Conservation (phyloP, 768 basidiomycete species). For the Lactifluus piperatus region DNA sequence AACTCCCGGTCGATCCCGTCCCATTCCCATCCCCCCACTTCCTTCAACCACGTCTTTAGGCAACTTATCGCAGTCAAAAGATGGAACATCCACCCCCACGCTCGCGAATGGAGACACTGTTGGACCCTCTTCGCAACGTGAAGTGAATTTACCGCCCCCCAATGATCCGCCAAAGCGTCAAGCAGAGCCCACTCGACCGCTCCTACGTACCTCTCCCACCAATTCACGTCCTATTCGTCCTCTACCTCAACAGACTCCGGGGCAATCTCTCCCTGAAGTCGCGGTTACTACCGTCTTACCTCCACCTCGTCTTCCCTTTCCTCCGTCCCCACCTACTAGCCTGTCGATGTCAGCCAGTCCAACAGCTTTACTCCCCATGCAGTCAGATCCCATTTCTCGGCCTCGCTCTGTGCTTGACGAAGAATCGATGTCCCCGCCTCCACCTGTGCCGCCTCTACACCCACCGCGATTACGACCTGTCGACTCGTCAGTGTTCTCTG, state of each 20-base stretch:
- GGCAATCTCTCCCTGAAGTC: conserved; percentile 11
- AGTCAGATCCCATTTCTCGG: conserved; percentile 12
- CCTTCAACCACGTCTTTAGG: conserved; percentile 5
- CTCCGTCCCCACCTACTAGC: background rate
- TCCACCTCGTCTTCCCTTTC: conserved; percentile 7
- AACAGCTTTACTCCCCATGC: conserved; percentile 3
- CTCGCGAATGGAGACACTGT: background rate
- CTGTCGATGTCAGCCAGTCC: background rate
- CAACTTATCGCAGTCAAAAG: background rate
- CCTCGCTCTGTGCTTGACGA: conserved; percentile 20
- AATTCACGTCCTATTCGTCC: conserved; percentile 15
- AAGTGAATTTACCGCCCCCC: background rate
- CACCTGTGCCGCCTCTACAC: conserved; percentile 1
- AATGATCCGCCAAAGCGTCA: conserved; percentile 6
- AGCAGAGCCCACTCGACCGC: background rate
- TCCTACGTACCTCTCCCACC: conserved; percentile 11
- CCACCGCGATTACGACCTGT: conserved; percentile 9
- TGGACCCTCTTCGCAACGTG: conserved; percentile 4
- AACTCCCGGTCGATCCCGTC: conserved; percentile 8
- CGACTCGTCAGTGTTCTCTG: conserved; percentile 20
- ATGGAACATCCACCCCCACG: conserved; percentile 3
- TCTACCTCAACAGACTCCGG: conserved; percentile 6
- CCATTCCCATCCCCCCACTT: conserved; percentile 8
- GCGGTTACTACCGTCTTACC: background rate
- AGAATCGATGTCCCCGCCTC: conserved; percentile 5